A percentile compares a stretch with the other conserved stretches of the same genome.
These are phyloP conservation scores for Flaveria bidentis DNA, from an alignment of 129 eudicot species.

Conservation along the genomic window DNA sequence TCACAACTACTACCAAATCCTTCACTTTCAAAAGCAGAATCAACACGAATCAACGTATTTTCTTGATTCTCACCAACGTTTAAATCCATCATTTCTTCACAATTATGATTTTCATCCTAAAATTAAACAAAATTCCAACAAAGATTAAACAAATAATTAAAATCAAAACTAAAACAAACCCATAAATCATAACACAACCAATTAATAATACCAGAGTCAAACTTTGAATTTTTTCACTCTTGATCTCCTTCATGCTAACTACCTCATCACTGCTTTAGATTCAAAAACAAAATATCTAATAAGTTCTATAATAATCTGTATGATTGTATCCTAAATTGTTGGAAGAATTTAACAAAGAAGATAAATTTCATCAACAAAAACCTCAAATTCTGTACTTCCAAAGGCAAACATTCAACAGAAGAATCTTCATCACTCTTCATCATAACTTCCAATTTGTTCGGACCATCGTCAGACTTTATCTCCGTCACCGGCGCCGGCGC, in stretches of 20 bases:
- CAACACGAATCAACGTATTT: constrained; percentile 5
- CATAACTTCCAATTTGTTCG: constrained; percentile 21
- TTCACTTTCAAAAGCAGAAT: constrained; percentile 21
- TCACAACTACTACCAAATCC: constrained; percentile 17
- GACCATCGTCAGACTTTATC: constrained; percentile 6
- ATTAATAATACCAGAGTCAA: constrained; percentile 35
- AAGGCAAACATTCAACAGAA: constrained; percentile 18
- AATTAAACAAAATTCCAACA: constrained; percentile 6
- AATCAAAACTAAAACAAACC: too few species aligned
- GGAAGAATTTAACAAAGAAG: not conserved
- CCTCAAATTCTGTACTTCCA: constrained; percentile 34
- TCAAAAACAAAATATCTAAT: not conserved
- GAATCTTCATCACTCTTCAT: constrained; percentile 16
- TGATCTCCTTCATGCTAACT: constrained; percentile 28
- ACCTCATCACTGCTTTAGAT: constrained; percentile 31
- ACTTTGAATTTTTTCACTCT: constrained; percentile 14
- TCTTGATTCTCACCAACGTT: constrained; percentile 11
- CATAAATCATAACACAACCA: not conserved
- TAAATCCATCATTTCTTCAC: not conserved
- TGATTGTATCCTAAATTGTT: not conserved
- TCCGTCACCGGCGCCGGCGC: constrained; percentile 22
- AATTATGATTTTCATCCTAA: constrained; percentile 44
- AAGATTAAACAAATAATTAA: not conserved
- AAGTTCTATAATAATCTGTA: not conserved
- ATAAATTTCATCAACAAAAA: constrained; percentile 13